A percentile compares a stretch with the other conserved stretches of the same genome.
Conservation (phyloP, 1,284 basidiomycete species). For the Ustilago xerochloae region DNA sequence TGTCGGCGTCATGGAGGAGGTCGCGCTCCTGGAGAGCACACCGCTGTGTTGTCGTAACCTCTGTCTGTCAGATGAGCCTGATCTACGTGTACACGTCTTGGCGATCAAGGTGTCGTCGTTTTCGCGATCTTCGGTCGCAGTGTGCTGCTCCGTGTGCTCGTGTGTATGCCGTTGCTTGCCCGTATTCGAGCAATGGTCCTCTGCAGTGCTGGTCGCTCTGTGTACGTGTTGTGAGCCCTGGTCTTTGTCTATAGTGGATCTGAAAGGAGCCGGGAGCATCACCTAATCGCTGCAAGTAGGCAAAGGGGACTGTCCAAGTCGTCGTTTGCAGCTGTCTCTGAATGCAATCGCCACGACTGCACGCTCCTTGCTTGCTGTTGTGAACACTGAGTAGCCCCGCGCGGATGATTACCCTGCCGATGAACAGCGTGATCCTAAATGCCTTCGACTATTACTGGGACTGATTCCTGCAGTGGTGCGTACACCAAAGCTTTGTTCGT, state of each 20-base stretch:
- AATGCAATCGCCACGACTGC: neutral
- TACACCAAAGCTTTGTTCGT: no score
- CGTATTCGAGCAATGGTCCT: no score
- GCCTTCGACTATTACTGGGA: no score
- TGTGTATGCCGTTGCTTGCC: neutral
- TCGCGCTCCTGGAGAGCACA: conserved; percentile 16
- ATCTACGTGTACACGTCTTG: neutral
- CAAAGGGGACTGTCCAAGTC: no score
- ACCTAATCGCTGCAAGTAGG: neutral
- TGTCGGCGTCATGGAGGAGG: conserved; percentile 37
- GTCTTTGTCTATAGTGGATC: conserved; percentile 4
- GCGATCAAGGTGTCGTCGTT: neutral
- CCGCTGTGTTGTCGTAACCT: conserved; percentile 2
- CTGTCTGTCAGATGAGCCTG: neutral
- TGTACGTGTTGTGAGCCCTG: neutral
- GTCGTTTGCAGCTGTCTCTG: no score
- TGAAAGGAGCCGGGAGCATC: conserved; percentile 13
- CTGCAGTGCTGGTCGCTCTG: neutral
- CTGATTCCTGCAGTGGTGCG: no score
- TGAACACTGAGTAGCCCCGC: no score
- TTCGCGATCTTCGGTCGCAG: neutral
- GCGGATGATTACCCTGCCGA: no score
- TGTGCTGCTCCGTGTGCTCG: no score
- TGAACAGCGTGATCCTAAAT: no score
- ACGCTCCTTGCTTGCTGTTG: neutral